Evolutionary conservation across 768 basidiomycete species (phyloP).

Genomic region (Suillus subaureus): DNA sequence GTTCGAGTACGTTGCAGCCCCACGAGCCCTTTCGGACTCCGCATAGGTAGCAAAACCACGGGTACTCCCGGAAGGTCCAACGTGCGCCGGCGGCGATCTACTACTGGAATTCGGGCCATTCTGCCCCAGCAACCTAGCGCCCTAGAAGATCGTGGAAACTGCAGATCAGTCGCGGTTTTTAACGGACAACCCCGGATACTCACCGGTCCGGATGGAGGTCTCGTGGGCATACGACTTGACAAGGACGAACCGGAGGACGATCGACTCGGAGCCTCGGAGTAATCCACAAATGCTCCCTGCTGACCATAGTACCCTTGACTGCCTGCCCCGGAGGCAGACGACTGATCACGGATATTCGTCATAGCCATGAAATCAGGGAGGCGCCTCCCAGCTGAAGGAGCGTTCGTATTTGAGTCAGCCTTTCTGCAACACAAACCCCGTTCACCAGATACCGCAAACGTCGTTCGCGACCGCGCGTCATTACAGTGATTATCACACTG

Average conservation of each 20-base stretch:
- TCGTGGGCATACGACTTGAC: conserved; percentile 34
- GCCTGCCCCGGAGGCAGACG: conserved; percentile 26
- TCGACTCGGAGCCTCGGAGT: conserved; percentile 30
- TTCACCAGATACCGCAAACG: conserved; percentile 39
- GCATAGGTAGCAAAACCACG: conserved; percentile 18
- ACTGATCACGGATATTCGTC: conserved; percentile 31
- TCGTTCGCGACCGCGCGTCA: conserved; percentile 23
- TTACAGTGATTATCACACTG: conserved; percentile 29
- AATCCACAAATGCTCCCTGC: conserved; percentile 22
- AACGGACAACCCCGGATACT: conserved; percentile 10
- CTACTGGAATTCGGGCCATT: conserved; percentile 10
- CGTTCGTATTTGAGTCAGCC: conserved; percentile 14
- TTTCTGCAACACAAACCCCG: conserved; percentile 25
- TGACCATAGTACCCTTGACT: conserved; percentile 27
- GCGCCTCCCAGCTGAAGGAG: conserved; percentile 21
- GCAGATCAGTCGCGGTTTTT: not conserved
- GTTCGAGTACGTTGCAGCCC: conserved; percentile 23
- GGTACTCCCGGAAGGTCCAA: conserved; percentile 18
- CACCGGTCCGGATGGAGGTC: conserved; percentile 32
- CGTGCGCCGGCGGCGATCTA: conserved; percentile 22
- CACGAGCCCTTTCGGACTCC: conserved; percentile 28
- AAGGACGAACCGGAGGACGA: conserved; percentile 35
- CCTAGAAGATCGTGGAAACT: conserved; percentile 20
- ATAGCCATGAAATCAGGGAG: conserved; percentile 36
- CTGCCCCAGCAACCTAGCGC: conserved; percentile 25